phyloP scores from a whole-genome alignment of 495 filamentous ascomycete species.

The Hypoxylon fragiforme region DNA sequence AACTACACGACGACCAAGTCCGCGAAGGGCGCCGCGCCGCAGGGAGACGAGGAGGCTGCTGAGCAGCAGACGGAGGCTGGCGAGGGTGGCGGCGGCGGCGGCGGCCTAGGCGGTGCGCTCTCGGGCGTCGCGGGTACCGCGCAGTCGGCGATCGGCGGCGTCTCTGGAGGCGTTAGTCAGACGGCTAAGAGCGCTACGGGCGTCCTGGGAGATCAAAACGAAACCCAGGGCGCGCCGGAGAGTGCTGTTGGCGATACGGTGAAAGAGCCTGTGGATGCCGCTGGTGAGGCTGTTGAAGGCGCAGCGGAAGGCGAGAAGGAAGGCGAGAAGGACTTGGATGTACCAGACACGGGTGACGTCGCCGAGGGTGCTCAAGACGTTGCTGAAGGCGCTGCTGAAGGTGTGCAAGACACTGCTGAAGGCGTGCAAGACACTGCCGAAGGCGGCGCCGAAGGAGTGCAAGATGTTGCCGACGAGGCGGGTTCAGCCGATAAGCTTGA shows the following conservation, averaged over 20 bases:
- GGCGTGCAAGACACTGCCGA: constrained; percentile 37
- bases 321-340: constrained; percentile 3
- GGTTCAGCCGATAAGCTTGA: constrained; percentile 41
- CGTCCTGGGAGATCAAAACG: constrained; percentile 13
- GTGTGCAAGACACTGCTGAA: constrained; percentile 7
- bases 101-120: constrained; percentile 17
- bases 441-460: constrained; percentile 12
- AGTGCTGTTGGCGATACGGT: constrained; percentile 9
- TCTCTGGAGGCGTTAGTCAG: constrained; percentile 15
- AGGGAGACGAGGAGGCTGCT: constrained; percentile 8
- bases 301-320: constrained; percentile 11
- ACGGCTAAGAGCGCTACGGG: constrained; percentile 17
- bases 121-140: constrained; percentile 18
- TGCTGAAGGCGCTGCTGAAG: constrained; percentile 6
- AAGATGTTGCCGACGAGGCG: constrained; percentile 43
- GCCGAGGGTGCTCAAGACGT: constrained; percentile 37
- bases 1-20: constrained; percentile 37
- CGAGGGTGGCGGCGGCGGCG: not conserved
- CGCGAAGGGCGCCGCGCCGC: constrained; percentile 9
- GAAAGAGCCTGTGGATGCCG: too few relatives aligned
- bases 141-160: constrained; percentile 16
- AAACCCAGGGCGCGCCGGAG: too few relatives aligned
- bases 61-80: too few relatives aligned
- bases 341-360: constrained; percentile 18
- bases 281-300: too few relatives aligned